Conservation (phyloP, 139 green algal species). For the Coelastrella sp. region DNA sequence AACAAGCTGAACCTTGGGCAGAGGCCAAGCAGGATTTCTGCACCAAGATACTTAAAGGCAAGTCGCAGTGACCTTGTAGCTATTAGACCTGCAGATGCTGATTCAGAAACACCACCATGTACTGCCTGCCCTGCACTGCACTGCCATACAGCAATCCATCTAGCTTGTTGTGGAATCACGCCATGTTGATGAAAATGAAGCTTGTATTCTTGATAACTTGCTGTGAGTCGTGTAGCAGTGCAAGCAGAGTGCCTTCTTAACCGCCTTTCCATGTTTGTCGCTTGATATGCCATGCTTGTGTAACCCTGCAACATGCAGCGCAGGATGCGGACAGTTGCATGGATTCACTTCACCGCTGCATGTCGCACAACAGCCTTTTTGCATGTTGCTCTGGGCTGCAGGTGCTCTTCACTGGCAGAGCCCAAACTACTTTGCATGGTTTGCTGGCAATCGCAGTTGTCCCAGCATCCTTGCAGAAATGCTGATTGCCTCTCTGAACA, state of each 20-base stretch:
- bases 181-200: too few species aligned
- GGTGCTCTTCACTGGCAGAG: slow-evolving; percentile 89
- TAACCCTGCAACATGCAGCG: too few species aligned
- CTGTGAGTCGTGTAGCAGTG: too few species aligned
- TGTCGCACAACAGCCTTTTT: too few species aligned
- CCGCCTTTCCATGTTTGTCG: too few species aligned
- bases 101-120: too few species aligned
- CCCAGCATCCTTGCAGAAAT: slow-evolving; percentile 85
- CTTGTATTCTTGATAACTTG: too few species aligned
- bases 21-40: slow-evolving; percentile 76
- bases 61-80: background rate
- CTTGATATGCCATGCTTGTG: too few species aligned
- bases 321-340: too few species aligned
- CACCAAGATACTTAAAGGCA: slow-evolving; percentile 76
- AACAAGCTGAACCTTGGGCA: slow-evolving; percentile 65
- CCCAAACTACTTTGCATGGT: slow-evolving; percentile 88
- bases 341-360: too few species aligned
- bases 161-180: too few species aligned
- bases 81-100: background rate
- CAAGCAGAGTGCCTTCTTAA: too few species aligned
- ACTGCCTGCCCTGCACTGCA: background rate
- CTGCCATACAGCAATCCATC: background rate
- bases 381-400: background rate
- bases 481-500: slow-evolving; percentile 70
- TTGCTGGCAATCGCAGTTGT: slow-evolving; percentile 71